Conservation (phyloP, 2,329 filamentous ascomycete genomes). For the Eurotiales sp. region DNA sequence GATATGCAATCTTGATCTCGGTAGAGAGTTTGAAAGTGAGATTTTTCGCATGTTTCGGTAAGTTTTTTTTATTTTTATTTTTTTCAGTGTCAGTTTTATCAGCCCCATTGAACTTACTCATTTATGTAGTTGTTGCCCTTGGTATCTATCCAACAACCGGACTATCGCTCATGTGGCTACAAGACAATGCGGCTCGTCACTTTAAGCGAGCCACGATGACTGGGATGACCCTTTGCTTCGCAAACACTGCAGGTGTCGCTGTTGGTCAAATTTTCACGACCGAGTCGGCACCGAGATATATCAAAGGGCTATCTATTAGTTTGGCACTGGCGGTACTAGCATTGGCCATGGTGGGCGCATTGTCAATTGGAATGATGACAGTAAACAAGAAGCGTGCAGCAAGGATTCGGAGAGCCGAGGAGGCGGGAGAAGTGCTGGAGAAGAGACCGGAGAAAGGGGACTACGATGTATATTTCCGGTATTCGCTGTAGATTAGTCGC, state of each 20-base stretch:
- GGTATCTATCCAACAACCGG: slow-evolving; percentile 10
- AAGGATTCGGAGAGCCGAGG: slow-evolving; percentile 7
- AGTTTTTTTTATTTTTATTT: too few species aligned
- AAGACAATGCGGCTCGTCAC: slow-evolving; percentile 8
- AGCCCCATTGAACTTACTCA: not conserved
- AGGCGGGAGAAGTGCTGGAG: slow-evolving; percentile 2
- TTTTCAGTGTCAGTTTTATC: not conserved
- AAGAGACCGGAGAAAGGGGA: slow-evolving; percentile 7
- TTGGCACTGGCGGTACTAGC: slow-evolving; percentile 7
- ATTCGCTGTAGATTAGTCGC: slow-evolving; percentile 6
- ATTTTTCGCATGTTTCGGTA: slow-evolving; percentile 11
- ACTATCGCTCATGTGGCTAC: slow-evolving; percentile 8
- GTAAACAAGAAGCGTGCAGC: slow-evolving; percentile 10
- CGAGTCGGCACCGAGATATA: slow-evolving; percentile 7
- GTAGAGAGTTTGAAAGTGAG: slow-evolving; percentile 9
- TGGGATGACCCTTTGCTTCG: slow-evolving; percentile 8
- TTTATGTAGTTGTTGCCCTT: slow-evolving; percentile 7
- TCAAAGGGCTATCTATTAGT: slow-evolving; percentile 10
- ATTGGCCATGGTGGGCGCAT: slow-evolving; percentile 8
- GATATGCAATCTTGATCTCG: slow-evolving; percentile 10
- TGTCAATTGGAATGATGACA: slow-evolving; percentile 8
- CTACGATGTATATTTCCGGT: slow-evolving; percentile 9
- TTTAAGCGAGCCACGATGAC: slow-evolving; percentile 9
- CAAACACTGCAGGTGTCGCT: slow-evolving; percentile 8
- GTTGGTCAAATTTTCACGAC: slow-evolving; percentile 11